phyloP scores from a whole-genome alignment of 129 eudicot species.

The sunflower (Helianthus annuus) region DNA sequence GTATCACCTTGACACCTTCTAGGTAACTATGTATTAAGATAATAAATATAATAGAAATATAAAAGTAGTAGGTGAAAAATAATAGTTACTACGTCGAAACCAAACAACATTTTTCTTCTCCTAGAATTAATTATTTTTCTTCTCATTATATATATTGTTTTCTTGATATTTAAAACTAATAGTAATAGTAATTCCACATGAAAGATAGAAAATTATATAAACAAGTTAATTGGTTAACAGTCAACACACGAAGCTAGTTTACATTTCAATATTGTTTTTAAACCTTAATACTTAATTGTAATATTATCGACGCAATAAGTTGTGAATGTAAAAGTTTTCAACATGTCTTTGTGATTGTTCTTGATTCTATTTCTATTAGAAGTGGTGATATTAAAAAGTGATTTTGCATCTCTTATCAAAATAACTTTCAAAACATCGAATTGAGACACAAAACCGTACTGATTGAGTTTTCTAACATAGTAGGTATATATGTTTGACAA shows the following conservation, averaged over 20 bases:
- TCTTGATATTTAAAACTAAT: background rate
- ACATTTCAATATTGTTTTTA: too few relatives aligned
- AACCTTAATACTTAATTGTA: too few relatives aligned
- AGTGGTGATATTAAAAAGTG: too few relatives aligned
- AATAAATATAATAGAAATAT: background rate
- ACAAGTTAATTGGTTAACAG: too few relatives aligned
- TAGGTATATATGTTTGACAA: too few relatives aligned
- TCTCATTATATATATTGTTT: background rate
- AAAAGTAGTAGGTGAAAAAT: background rate
- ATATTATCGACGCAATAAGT: background rate
- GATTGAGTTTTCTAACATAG: too few relatives aligned
- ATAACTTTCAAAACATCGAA: too few relatives aligned
- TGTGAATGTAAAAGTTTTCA: slow-evolving; percentile 3
- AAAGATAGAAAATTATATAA: background rate
- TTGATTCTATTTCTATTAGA: too few relatives aligned
- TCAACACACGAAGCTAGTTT: too few relatives aligned
- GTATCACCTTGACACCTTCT: slow-evolving; percentile 24
- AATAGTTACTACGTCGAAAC: background rate
- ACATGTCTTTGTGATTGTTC: background rate
- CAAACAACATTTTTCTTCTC: background rate
- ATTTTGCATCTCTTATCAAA: too few relatives aligned
- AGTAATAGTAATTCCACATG: background rate
- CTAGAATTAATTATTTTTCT: background rate
- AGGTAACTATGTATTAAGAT: background rate
- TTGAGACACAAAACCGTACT: too few relatives aligned